phyloP scores from a whole-genome alignment of 192 early-diverging fungal genomes.

The Entomortierella beljakovae region DNA sequence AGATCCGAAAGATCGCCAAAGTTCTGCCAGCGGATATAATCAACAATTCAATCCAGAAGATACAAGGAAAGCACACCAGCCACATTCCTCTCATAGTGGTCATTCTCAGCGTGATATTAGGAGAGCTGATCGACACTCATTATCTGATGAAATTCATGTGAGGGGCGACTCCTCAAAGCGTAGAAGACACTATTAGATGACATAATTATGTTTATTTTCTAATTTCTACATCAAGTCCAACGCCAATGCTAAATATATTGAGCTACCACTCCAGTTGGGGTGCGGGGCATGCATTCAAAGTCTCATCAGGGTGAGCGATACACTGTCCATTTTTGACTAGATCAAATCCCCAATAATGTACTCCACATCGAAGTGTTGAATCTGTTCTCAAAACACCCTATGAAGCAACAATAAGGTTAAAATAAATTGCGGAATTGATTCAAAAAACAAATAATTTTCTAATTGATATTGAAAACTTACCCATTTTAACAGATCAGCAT shows the following conservation, averaged over 20 bases:
- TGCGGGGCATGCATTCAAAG: slow-evolving; percentile 47
- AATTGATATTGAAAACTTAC: slow-evolving; percentile 13
- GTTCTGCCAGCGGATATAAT: slow-evolving; percentile 47
- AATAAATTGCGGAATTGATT: too few species aligned
- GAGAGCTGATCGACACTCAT: not conserved
- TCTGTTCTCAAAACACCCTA: slow-evolving; percentile 44
- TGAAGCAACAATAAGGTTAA: not conserved
- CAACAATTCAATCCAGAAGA: slow-evolving; percentile 67
- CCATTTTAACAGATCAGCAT: slow-evolving; percentile 49
- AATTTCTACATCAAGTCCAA: not conserved
- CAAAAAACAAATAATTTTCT: too few species aligned
- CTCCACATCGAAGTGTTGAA: slow-evolving; percentile 41
- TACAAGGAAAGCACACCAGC: slow-evolving; percentile 35
- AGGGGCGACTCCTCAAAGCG: not conserved
- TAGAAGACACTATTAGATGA: not conserved
- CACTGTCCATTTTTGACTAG: slow-evolving; percentile 48
- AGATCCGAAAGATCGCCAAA: slow-evolving; percentile 11
- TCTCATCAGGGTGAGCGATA: slow-evolving; percentile 50
- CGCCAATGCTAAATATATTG: not conserved
- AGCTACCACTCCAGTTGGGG: slow-evolving; percentile 40
- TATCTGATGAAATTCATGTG: not conserved
- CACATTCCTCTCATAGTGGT: not conserved
- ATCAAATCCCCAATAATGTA: slow-evolving; percentile 53
- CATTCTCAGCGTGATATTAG: not conserved
- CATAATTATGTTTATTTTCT: too few species aligned